Conservation (phyloP, 2,329 filamentous ascomycete genomes). For the Ascochyta fabae region DNA sequence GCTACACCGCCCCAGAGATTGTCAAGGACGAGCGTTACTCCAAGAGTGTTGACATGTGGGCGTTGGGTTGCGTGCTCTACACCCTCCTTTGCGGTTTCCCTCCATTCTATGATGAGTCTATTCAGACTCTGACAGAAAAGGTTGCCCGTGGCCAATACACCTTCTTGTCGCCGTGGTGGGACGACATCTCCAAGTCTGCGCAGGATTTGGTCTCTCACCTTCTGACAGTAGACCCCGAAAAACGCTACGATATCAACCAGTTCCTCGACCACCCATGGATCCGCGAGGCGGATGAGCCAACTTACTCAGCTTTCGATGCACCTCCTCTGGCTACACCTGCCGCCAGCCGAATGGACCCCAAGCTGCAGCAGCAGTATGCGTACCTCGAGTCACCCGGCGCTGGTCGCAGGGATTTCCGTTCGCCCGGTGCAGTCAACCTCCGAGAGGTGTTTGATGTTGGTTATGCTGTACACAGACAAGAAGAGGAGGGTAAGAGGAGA, state of each 20-base stretch:
- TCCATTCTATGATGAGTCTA: conserved; percentile 98
- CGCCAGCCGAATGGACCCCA: conserved; percentile 64
- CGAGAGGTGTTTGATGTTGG: conserved; percentile 97
- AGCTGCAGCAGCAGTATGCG: conserved; percentile 58
- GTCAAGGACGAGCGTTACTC: conserved; percentile 99
- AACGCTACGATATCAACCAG: conserved; percentile 90
- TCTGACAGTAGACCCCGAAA: conserved; percentile 91
- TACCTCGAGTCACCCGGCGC: conserved; percentile 68
- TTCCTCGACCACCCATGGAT: conserved; percentile 98
- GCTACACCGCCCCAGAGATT: conserved; percentile 97
- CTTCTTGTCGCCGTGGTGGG: conserved; percentile 98
- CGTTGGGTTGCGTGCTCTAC: conserved; percentile 93
- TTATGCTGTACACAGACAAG: conserved; percentile 96
- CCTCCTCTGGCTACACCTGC: conserved; percentile 75
- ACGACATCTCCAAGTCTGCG: conserved; percentile 93
- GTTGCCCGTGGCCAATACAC: conserved; percentile 96
- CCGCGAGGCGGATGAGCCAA: conserved; percentile 70
- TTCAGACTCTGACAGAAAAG: conserved; percentile 95
- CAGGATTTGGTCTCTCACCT: conserved; percentile 94
- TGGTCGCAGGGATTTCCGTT: conserved; percentile 88
- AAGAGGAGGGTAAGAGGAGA: conserved; percentile 91
- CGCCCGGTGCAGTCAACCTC: conserved; percentile 90
- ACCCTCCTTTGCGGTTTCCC: conserved; percentile 97
- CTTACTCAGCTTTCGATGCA: conserved; percentile 70
- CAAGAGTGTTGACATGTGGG: conserved; percentile 99